phyloP scores from a whole-genome alignment of 805 yeast genomes.

The Kluyveromyces lactis region DNA sequence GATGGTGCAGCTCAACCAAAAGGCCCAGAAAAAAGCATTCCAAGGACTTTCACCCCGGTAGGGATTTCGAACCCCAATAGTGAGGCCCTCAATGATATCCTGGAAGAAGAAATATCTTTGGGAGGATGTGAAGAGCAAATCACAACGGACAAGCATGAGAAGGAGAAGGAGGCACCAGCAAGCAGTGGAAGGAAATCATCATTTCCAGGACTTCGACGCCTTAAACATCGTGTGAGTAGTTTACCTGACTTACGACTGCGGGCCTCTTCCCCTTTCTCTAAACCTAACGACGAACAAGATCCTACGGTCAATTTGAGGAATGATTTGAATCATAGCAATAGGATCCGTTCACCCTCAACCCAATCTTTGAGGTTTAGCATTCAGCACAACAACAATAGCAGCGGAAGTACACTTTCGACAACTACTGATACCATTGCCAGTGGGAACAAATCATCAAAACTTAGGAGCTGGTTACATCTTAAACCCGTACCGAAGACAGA shows the following conservation, averaged over 20 bases:
- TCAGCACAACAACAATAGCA: constrained; percentile 5
- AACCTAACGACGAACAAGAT: too few species aligned
- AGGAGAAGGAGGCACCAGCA: constrained; percentile 2
- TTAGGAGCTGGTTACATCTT: background rate
- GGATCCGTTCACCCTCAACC: too few species aligned
- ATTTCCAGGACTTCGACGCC: constrained; percentile 12
- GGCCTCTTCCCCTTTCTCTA: background rate
- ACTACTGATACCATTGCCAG: constrained; percentile 2
- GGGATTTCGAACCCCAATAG: background rate
- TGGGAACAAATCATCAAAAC: background rate
- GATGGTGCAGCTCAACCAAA: too few species aligned
- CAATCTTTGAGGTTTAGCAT: background rate
- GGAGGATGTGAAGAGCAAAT: constrained; percentile 2
- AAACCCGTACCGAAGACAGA: constrained; percentile 1
- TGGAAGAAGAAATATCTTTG: constrained; percentile 11
- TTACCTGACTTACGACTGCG: constrained; percentile 16
- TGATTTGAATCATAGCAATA: too few species aligned
- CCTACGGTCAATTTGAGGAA: too few species aligned
- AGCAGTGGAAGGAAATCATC: background rate
- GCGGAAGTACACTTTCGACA: constrained; percentile 4
- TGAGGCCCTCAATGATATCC: constrained; percentile 10
- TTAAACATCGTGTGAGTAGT: constrained; percentile 16
- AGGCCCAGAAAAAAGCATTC: background rate
- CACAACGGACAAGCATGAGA: constrained; percentile 2
- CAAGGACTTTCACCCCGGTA: too few species aligned